A percentile compares a stretch with the other conserved stretches of the same genome.
phyloP scores from a whole-genome alignment of 2,329 filamentous ascomycete species.

The Rutstroemia sydowiana region DNA sequence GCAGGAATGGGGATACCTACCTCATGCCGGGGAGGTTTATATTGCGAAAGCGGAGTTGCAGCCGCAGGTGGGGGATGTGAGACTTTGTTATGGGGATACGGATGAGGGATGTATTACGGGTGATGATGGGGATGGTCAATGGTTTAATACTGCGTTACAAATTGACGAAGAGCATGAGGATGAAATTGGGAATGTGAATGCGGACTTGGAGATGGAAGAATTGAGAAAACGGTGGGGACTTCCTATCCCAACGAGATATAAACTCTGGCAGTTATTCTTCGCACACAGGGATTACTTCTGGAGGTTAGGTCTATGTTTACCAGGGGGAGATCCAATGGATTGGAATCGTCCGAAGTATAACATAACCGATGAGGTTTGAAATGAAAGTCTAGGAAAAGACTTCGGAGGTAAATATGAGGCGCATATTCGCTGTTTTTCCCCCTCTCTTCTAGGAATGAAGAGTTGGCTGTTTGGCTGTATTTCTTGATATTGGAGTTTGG shows the following conservation, averaged over 20 bases:
- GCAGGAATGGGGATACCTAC: constrained; percentile 77
- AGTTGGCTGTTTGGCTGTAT: too few species aligned
- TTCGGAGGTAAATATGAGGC: too few species aligned
- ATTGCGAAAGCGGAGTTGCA: constrained; percentile 67
- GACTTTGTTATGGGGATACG: constrained; percentile 60
- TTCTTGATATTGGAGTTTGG: too few species aligned
- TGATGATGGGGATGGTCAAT: constrained; percentile 16
- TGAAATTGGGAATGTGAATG: constrained; percentile 18
- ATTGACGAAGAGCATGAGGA: background rate
- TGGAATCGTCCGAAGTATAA: constrained; percentile 51
- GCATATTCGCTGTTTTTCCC: too few species aligned
- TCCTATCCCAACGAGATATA: constrained; percentile 43
- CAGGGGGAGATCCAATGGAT: constrained; percentile 64
- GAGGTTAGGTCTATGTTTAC: constrained; percentile 82
- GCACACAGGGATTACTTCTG: constrained; percentile 96
- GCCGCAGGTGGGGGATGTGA: constrained; percentile 61
- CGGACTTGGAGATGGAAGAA: background rate
- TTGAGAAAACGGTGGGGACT: constrained; percentile 25
- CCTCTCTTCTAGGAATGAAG: too few species aligned
- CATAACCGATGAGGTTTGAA: constrained; percentile 28
- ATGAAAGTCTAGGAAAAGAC: too few species aligned
- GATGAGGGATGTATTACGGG: constrained; percentile 67
- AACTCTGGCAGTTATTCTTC: constrained; percentile 89
- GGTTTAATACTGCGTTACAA: constrained; percentile 8
- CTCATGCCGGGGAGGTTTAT: constrained; percentile 82